A percentile compares a stretch with the other conserved stretches of the same genome.
Conservation (phyloP, 164 flowering plant genomes). For the Liquidambar formosana region DNA sequence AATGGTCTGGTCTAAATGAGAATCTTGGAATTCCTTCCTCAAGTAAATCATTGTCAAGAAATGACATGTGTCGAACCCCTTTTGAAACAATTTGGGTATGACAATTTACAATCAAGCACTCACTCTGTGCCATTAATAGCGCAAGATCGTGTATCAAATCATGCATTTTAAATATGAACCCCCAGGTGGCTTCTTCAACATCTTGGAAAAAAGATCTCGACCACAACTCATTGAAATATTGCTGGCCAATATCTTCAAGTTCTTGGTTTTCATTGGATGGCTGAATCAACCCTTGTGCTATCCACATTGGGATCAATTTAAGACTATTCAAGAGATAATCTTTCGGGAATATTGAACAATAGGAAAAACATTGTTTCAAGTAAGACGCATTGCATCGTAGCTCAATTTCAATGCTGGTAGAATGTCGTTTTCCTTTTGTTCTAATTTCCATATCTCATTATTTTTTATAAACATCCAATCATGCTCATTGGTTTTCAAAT, state of each 20-base stretch:
- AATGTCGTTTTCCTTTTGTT: background rate
- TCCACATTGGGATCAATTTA: background rate
- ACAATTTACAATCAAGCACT: too few species aligned
- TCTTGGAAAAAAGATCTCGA: slow-evolving; percentile 8
- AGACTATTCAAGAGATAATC: background rate
- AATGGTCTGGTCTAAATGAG: too few species aligned
- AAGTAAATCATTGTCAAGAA: background rate
- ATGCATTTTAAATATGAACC: background rate
- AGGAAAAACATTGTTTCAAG: background rate
- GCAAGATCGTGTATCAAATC: slow-evolving; percentile 9
- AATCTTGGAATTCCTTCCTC: background rate
- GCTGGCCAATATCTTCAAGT: background rate
- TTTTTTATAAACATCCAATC: too few species aligned
- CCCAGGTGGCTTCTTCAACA: background rate
- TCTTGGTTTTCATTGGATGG: background rate
- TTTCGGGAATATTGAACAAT: slow-evolving; percentile 2
- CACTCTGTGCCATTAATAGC: background rate
- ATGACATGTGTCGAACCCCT: slow-evolving; percentile 6
- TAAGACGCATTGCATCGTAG: background rate
- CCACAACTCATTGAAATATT: background rate
- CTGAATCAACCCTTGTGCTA: background rate
- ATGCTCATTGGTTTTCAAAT: too few species aligned
- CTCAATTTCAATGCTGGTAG: slow-evolving; percentile 1
- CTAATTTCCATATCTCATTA: background rate
- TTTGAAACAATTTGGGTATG: background rate